A percentile compares a stretch with the other conserved stretches of the same genome.
Conservation (phyloP, 2,329 filamentous ascomycete species). For the Aspergillus ruber region DNA sequence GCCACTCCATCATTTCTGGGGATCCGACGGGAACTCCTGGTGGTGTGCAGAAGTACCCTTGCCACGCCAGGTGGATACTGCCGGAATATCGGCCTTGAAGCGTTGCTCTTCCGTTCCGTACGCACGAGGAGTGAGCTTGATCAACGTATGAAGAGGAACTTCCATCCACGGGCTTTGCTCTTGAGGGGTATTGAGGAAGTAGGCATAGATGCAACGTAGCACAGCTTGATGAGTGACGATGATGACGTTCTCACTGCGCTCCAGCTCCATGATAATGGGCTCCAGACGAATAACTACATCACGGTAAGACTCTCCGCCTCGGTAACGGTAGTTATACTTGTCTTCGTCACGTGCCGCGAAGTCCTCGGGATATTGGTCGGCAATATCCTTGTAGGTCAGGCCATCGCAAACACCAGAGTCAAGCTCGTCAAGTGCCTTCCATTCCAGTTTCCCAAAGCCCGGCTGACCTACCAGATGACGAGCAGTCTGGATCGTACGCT, state of each 20-base stretch:
- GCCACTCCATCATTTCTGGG: constrained; percentile 6
- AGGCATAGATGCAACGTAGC: constrained; percentile 92
- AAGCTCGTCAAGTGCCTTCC: constrained; percentile 97
- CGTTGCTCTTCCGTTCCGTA: constrained; percentile 89
- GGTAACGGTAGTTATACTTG: constrained; percentile 99
- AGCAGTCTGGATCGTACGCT: constrained; percentile 85
- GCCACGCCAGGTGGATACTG: constrained; percentile 91
- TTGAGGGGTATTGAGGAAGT: constrained; percentile 97
- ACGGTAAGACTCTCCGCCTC: constrained; percentile 89
- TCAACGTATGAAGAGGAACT: constrained; percentile 89
- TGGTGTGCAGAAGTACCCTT: constrained; percentile 92
- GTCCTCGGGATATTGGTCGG: constrained; percentile 84
- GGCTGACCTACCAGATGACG: constrained; percentile 66
- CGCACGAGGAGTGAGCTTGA: constrained; percentile 89
- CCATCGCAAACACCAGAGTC: constrained; percentile 96
- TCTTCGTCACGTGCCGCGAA: constrained; percentile 93
- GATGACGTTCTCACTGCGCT: constrained; percentile 91
- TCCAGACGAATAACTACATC: constrained; percentile 97
- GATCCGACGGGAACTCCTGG: constrained; percentile 43
- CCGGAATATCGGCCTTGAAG: constrained; percentile 84
- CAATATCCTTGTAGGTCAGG: constrained; percentile 92
- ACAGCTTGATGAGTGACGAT: constrained; percentile 98
- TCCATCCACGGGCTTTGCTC: constrained; percentile 97
- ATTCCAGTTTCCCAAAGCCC: constrained; percentile 85
- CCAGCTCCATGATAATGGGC: constrained; percentile 98